Conservation (phyloP, 768 basidiomycete genomes). For the Imleria badia region DNA sequence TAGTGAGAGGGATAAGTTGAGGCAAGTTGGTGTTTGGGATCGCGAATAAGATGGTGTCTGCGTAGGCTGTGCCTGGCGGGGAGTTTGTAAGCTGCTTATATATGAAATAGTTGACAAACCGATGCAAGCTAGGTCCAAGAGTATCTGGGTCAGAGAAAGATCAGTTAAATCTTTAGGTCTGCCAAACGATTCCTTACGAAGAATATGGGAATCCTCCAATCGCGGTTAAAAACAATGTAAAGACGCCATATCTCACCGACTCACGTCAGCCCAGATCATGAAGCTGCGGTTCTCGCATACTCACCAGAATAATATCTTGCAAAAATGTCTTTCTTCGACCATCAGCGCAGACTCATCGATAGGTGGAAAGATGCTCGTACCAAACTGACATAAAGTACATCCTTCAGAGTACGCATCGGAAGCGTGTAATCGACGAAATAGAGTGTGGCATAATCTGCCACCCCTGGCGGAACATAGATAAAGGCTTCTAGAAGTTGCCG, state of each 20-base stretch:
- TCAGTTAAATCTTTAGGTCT: too few species aligned
- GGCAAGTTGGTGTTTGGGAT: constrained; percentile 6
- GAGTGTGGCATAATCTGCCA: constrained; percentile 6
- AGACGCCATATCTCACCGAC: constrained; percentile 21
- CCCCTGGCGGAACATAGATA: constrained; percentile 8
- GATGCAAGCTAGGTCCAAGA: constrained; percentile 20
- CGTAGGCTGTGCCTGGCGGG: constrained; percentile 7
- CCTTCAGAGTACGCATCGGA: constrained; percentile 15
- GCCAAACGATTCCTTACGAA: constrained; percentile 10
- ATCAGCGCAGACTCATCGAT: background rate
- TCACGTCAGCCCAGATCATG: background rate
- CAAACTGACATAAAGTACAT: constrained; percentile 15
- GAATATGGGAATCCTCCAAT: constrained; percentile 19
- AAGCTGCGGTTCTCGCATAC: background rate
- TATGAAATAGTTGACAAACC: constrained; percentile 5
- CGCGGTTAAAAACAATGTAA: constrained; percentile 20
- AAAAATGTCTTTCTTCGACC: constrained; percentile 8
- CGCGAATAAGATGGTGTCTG: constrained; percentile 10
- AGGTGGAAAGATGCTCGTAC: background rate
- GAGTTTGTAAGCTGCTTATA: background rate
- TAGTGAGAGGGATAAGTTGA: constrained; percentile 6
- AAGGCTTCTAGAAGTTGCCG: constrained; percentile 17
- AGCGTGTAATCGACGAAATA: constrained; percentile 11
- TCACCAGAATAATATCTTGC: constrained; percentile 18
- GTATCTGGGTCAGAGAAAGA: too few species aligned